These are phyloP conservation scores for Curvularia sp. DNA, from an alignment of 2,329 filamentous ascomycete species.

Conservation along the genomic window DNA sequence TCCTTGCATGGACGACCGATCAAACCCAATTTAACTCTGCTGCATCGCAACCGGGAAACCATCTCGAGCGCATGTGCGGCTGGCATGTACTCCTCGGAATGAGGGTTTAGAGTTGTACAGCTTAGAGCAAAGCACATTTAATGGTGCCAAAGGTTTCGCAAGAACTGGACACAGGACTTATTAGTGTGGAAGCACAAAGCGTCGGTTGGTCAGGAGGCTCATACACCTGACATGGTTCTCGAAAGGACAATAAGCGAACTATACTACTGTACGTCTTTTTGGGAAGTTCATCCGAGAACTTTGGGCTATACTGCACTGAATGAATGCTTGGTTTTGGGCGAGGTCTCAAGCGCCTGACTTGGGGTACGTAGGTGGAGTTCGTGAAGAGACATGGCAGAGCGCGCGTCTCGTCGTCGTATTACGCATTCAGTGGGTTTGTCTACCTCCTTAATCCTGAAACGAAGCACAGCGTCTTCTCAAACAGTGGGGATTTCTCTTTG, in stretches of 20 bases:
- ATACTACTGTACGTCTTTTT: not conserved
- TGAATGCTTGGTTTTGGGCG: slow-evolving; percentile 1
- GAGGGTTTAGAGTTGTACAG: not conserved
- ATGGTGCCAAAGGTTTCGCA: not conserved
- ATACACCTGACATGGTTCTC: not conserved
- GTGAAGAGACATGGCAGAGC: slow-evolving; percentile 12
- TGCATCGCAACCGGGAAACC: not conserved
- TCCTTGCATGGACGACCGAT: not conserved
- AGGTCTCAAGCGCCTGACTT: slow-evolving; percentile 6
- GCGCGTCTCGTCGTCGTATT: slow-evolving; percentile 9
- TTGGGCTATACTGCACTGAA: not conserved
- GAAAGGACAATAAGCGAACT: not conserved
- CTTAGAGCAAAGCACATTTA: not conserved
- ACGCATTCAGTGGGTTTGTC: not conserved
- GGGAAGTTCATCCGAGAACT: slow-evolving; percentile 1
- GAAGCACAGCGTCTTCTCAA: slow-evolving; percentile 8
- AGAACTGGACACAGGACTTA: not conserved
- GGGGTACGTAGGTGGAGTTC: not conserved
- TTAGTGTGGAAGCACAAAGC: not conserved
- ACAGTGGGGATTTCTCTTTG: slow-evolving; percentile 4
- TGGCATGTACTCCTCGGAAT: not conserved
- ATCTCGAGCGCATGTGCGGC: not conserved
- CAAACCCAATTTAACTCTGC: not conserved
- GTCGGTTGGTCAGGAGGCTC: not conserved
- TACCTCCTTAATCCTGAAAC: slow-evolving; percentile 10